Percentiles rank a stretch among this genome's conserved stretches.
Evolutionary conservation across 2,329 filamentous ascomycete species (phyloP).

Genomic region (Aspergillus awamori): DNA sequence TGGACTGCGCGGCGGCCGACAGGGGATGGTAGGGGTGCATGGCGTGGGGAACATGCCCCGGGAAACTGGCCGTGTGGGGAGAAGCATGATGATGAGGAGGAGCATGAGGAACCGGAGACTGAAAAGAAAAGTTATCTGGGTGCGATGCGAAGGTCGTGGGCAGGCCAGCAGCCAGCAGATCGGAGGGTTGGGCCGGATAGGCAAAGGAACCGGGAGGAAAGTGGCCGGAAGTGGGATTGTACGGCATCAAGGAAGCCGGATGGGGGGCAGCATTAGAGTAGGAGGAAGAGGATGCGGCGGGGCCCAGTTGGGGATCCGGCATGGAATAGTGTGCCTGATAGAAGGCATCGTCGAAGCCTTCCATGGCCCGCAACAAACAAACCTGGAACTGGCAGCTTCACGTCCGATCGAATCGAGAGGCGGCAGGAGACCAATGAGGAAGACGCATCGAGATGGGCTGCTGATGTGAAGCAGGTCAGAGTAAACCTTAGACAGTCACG

Average conservation of each 20-base stretch:
- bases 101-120: slow-evolving; percentile 5
- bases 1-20: slow-evolving; percentile 15
- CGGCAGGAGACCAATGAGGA: slow-evolving; percentile 19
- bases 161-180: slow-evolving; percentile 13
- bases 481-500: not conserved
- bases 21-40: slow-evolving; percentile 32
- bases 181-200: slow-evolving; percentile 17
- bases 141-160: slow-evolving; percentile 20
- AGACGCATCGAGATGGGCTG: slow-evolving; percentile 16
- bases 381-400: slow-evolving; percentile 10
- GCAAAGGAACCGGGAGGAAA: slow-evolving; percentile 17
- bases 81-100: not conserved
- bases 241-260: slow-evolving; percentile 17
- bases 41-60: slow-evolving; percentile 27
- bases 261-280: slow-evolving; percentile 13
- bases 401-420: slow-evolving; percentile 24
- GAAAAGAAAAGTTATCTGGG: slow-evolving; percentile 20
- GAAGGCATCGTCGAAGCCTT: slow-evolving; percentile 21
- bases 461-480: not conserved
- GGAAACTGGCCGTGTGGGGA: slow-evolving; percentile 9
- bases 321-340: slow-evolving; percentile 21
- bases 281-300: not conserved
- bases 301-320: slow-evolving; percentile 12
- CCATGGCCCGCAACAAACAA: slow-evolving; percentile 13
- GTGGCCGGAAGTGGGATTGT: slow-evolving; percentile 10